A percentile compares a stretch with the other conserved stretches of the same genome.
Conservation (phyloP, 768 basidiomycete species). For the Mycena capillaripes region DNA sequence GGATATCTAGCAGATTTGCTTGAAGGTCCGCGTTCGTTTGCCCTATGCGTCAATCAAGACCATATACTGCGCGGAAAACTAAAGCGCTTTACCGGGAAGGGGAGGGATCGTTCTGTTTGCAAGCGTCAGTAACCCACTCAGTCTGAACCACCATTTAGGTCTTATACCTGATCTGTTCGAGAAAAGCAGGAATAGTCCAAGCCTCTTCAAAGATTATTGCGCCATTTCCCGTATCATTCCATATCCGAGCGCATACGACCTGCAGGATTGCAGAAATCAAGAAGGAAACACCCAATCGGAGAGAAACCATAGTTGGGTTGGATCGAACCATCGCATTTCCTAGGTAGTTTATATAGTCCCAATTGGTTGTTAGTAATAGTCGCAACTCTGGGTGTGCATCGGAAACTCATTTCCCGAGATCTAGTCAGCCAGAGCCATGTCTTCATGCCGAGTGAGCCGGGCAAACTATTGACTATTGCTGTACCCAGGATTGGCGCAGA, state of each 20-base stretch:
- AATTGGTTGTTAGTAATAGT: too few relatives aligned
- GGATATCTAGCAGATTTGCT: conserved; percentile 54
- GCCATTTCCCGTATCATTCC: conserved; percentile 52
- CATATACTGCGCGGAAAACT: too few relatives aligned
- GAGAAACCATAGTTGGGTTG: conserved; percentile 7
- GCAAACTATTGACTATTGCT: too few relatives aligned
- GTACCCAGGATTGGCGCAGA: too few relatives aligned
- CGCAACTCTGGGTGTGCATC: too few relatives aligned
- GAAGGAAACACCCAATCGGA: not conserved
- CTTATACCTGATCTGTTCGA: conserved; percentile 41
- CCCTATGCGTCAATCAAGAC: conserved; percentile 33
- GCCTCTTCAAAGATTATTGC: conserved; percentile 58
- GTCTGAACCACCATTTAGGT: not conserved
- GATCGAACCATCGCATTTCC: not conserved
- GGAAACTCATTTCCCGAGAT: too few relatives aligned
- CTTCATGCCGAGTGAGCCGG: too few relatives aligned
- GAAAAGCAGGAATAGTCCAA: conserved; percentile 52
- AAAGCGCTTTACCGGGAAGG: conserved; percentile 3
- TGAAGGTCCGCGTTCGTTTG: conserved; percentile 47
- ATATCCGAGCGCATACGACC: conserved; percentile 34
- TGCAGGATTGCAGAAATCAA: not conserved
- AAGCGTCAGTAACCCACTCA: not conserved
- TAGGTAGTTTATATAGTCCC: too few relatives aligned
- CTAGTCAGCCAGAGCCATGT: too few relatives aligned
- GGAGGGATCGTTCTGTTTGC: conserved; percentile 24